Percentiles rank a stretch among this genome's conserved stretches.
Evolutionary conservation across 495 filamentous ascomycete species (phyloP).

Genomic region (Trichoderma erinaceum): DNA sequence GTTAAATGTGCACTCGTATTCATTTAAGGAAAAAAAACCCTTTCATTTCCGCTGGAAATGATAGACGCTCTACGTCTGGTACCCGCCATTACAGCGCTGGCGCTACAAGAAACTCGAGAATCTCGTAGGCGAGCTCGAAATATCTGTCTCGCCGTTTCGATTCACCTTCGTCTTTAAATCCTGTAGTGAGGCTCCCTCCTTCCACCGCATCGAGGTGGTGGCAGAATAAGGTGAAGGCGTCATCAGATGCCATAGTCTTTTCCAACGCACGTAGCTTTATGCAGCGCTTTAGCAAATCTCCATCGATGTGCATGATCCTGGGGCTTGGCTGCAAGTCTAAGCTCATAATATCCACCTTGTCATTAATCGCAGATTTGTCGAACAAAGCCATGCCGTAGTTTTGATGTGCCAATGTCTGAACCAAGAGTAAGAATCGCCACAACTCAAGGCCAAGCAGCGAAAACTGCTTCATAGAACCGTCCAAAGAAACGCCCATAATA

Average conservation of each 20-base stretch:
- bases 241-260: conserved; percentile 30
- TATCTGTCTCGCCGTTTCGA: conserved; percentile 17
- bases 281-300: conserved; percentile 54
- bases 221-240: conserved; percentile 23
- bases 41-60: no score
- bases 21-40: no score
- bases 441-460: conserved; percentile 46
- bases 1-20: no score
- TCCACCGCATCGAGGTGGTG: conserved; percentile 34
- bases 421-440: conserved; percentile 55
- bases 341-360: conserved; percentile 18
- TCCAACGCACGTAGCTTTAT: conserved; percentile 45
- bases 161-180: conserved; percentile 16
- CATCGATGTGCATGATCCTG: conserved; percentile 57
- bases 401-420: conserved; percentile 52
- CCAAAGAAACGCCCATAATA: conserved; percentile 56
- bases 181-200: conserved; percentile 21
- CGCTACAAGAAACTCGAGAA: conserved; percentile 41
- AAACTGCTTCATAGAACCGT: conserved; percentile 60
- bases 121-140: conserved; percentile 37
- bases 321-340: conserved; percentile 28
- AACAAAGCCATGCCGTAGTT: background rate
- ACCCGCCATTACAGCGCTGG: conserved; percentile 30
- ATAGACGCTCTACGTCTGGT: no score
- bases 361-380: conserved; percentile 19